Conservation (phyloP, 2,329 filamentous ascomycete genomes). For the Trichophyton rubrum region DNA sequence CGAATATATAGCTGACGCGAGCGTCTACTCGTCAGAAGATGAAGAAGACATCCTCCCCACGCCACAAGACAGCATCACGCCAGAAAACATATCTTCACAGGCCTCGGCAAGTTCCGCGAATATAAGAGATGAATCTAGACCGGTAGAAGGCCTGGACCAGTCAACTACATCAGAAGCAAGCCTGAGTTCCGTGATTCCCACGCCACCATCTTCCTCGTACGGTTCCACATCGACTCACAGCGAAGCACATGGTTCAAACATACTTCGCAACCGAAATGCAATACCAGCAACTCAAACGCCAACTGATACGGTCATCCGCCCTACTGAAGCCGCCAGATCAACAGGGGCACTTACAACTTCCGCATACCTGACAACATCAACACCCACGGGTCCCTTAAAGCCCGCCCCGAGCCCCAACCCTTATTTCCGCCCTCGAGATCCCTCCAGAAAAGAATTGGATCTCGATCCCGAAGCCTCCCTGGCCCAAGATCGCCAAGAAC, state of each 20-base stretch:
- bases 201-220: neutral
- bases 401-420: constrained; percentile 15
- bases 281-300: constrained; percentile 7
- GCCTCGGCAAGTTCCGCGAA: constrained; percentile 3
- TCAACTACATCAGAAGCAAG: neutral
- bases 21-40: constrained; percentile 14
- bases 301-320: neutral
- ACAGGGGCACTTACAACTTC: constrained; percentile 4
- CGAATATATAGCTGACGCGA: constrained; percentile 5
- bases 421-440: constrained; percentile 6
- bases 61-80: constrained; percentile 15
- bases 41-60: constrained; percentile 21
- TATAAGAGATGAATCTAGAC: neutral
- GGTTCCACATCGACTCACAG: neutral
- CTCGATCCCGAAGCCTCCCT: constrained; percentile 56
- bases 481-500: constrained; percentile 64
- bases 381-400: constrained; percentile 15
- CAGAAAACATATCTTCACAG: constrained; percentile 5
- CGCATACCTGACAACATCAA: neutral
- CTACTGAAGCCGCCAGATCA: constrained; percentile 14
- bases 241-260: constrained; percentile 12
- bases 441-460: constrained; percentile 6
- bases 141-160: neutral
- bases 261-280: constrained; percentile 18
- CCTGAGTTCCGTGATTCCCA: neutral